phyloP scores from a whole-genome alignment of 257 asterid genomes.

The Nicotiana attenuata region DNA sequence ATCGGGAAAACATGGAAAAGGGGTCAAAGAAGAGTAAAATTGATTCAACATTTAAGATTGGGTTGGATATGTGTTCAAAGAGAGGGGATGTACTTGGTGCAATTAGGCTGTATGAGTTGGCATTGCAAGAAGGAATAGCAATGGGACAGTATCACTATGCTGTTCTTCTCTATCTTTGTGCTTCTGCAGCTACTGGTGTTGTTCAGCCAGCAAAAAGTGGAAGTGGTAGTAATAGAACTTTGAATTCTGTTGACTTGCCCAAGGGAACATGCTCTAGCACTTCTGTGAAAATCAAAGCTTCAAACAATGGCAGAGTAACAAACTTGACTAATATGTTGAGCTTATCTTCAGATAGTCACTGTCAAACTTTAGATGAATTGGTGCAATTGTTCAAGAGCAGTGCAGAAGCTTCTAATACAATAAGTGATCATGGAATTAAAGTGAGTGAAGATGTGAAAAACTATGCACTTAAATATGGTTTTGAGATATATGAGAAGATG shows the following conservation, averaged over 20 bases:
- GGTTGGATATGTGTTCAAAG: conserved; percentile 73
- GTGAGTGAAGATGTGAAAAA: conserved; percentile 52
- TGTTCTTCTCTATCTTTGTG: conserved; percentile 78
- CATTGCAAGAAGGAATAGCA: conserved; percentile 41
- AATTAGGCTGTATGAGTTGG: conserved; percentile 56
- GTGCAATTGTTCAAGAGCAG: conserved; percentile 42
- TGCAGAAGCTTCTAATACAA: conserved; percentile 11
- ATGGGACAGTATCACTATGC: conserved; percentile 72
- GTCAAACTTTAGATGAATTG: conserved; percentile 43
- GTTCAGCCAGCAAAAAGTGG: conserved; percentile 89
- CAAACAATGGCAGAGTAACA: conserved; percentile 6
- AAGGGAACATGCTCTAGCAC: conserved; percentile 13
- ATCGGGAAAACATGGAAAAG: conserved; percentile 26
- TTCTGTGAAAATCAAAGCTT: conserved; percentile 8
- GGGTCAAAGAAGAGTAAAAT: conserved; percentile 39
- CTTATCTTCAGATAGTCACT: conserved; percentile 15
- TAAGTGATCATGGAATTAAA: conserved; percentile 31
- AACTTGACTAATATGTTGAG: conserved; percentile 8
- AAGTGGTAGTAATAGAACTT: conserved; percentile 34
- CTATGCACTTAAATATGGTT: conserved; percentile 56
- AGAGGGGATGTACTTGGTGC: conserved; percentile 70
- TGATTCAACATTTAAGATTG: conserved; percentile 43
- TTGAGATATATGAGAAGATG: conserved; percentile 56
- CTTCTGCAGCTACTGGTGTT: conserved; percentile 78
- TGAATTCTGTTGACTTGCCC: conserved; percentile 30